Evolutionary conservation across 1,139 yeast species (phyloP).

Genomic region (Yamadazyma epiphylla): DNA sequence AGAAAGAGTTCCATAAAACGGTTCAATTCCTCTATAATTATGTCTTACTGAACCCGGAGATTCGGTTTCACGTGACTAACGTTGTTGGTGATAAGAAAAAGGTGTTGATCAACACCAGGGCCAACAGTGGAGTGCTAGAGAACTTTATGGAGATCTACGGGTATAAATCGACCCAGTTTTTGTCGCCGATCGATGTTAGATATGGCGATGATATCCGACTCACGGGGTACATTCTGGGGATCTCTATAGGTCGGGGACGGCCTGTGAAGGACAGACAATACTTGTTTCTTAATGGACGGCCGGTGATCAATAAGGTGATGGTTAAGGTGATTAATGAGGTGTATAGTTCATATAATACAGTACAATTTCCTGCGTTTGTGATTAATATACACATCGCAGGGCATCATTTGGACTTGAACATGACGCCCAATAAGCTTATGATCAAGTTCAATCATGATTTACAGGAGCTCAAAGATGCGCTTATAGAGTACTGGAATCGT

Average conservation of each 20-base stretch:
- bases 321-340: conserved; percentile 65
- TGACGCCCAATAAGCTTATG: conserved; percentile 85
- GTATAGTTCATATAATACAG: conserved; percentile 60
- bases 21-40: conserved; percentile 63
- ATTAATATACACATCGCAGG: conserved; percentile 56
- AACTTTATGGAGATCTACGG: conserved; percentile 73
- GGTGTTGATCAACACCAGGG: conserved; percentile 48
- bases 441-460: conserved; percentile 49
- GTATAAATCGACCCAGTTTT: conserved; percentile 53
- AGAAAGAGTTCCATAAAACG: conserved; percentile 69
- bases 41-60: conserved; percentile 54
- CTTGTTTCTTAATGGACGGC: conserved; percentile 70
- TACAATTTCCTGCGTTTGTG: conserved; percentile 70
- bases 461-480: background rate
- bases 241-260: conserved; percentile 69
- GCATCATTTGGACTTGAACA: conserved; percentile 66
- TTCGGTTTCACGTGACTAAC: conserved; percentile 60
- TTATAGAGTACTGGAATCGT: background rate
- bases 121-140: conserved; percentile 36
- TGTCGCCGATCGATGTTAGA: conserved; percentile 29
- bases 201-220: conserved; percentile 28
- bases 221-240: conserved; percentile 66
- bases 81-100: conserved; percentile 46
- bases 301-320: conserved; percentile 57
- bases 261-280: conserved; percentile 71